A percentile compares a stretch with the other conserved stretches of the same genome.
Evolutionary conservation across 2,329 filamentous ascomycete species (phyloP).

Genomic region (Claviceps digitariae): DNA sequence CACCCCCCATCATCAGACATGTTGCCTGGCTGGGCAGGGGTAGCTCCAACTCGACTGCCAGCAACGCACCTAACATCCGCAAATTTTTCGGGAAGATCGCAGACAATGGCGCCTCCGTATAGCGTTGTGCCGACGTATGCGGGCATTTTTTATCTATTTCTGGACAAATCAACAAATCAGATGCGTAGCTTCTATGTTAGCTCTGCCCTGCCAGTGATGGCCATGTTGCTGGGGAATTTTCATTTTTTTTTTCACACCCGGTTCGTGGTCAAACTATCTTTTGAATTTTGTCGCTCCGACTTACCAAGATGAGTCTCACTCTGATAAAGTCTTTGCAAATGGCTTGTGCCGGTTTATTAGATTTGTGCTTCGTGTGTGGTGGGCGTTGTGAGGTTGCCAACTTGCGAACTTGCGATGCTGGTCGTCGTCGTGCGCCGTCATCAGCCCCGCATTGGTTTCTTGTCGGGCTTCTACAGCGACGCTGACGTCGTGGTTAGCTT

Average conservation of each 20-base stretch:
- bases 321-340: background rate
- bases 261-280: no score
- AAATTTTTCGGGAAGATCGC: constrained; percentile 54
- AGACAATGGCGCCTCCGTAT: constrained; percentile 59
- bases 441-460: background rate
- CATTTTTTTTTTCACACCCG: background rate
- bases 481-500: background rate
- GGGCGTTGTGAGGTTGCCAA: background rate
- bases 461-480: background rate
- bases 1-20: background rate
- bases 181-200: background rate
- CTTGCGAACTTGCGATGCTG: no score
- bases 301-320: background rate
- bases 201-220: no score
- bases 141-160: constrained; percentile 25
- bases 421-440: background rate
- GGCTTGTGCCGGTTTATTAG: background rate
- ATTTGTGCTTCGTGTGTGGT: background rate
- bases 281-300: background rate
- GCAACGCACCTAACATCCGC: constrained; percentile 53
- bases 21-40: background rate
- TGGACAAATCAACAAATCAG: background rate
- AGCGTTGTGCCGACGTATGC: constrained; percentile 45
- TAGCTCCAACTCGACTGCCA: constrained; percentile 11
- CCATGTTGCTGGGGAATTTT: background rate